These are phyloP conservation scores for Phyllachora maydis DNA, from an alignment of 2,329 filamentous ascomycete genomes.

Conservation along the genomic window DNA sequence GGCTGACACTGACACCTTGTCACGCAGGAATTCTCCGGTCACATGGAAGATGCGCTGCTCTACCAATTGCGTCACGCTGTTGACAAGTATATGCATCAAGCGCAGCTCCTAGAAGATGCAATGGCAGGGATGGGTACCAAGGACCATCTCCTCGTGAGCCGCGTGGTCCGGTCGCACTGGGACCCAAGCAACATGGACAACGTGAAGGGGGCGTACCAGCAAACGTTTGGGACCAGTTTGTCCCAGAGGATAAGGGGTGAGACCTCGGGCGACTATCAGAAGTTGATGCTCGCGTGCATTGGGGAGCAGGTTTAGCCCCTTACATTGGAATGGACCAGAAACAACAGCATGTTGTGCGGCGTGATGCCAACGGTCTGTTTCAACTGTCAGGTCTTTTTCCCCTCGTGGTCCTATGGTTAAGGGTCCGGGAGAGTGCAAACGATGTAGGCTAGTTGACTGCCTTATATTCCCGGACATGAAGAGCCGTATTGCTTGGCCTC, in stretches of 20 bases:
- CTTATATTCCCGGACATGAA: too few relatives aligned
- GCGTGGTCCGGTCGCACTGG: conserved; percentile 75
- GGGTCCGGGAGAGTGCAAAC: too few relatives aligned
- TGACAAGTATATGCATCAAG: conserved; percentile 73
- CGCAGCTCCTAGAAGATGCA: conserved; percentile 58
- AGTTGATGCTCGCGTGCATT: conserved; percentile 50
- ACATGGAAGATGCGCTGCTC: conserved; percentile 74
- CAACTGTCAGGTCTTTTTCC: too few relatives aligned
- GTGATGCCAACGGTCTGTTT: too few relatives aligned
- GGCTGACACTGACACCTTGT: conserved; percentile 1
- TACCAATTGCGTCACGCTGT: conserved; percentile 58
- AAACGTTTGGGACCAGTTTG: conserved; percentile 48
- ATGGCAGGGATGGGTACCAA: conserved; percentile 83
- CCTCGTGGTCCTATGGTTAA: too few relatives aligned
- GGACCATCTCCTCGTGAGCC: conserved; percentile 55
- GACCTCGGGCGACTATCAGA: conserved; percentile 69
- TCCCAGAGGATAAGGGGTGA: conserved; percentile 55
- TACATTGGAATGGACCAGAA: too few relatives aligned
- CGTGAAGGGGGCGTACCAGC: conserved; percentile 59
- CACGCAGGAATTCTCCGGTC: conserved; percentile 58
- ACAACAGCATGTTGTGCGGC: too few relatives aligned
- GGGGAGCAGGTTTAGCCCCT: too few relatives aligned
- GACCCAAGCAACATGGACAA: conserved; percentile 52
- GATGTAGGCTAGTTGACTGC: too few relatives aligned
- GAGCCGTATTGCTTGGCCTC: too few relatives aligned